Base-by-base conservation (phyloP, 2,329 filamentous ascomycete species). In the Aureobasidium sp. region DNA sequence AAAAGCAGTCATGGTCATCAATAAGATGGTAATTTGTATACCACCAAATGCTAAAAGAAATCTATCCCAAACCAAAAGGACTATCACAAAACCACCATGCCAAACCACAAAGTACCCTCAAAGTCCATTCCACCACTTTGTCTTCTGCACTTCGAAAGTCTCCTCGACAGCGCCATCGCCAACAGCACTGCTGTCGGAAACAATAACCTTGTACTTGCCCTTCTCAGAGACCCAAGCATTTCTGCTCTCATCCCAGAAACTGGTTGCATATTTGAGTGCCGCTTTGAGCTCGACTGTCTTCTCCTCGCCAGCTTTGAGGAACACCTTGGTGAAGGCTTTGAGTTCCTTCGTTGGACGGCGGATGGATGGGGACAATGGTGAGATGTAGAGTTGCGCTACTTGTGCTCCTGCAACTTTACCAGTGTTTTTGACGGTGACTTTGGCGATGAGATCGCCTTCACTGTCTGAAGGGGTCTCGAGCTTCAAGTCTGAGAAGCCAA, bases 231-330 rank as follows among this genome's bases (percentile, higher is more conserved):
- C 80, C 87, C 87, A 91, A 68, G 83, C 77, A 61, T 81, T 78
- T 14, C 82, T 76, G 64, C 82, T 80, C 75, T 91, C 88, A 66
- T 90, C 86, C 79, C 85, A 91, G 74, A 86, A 91, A 60, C 83
- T 83, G 0, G 84, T 81, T 0, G 83, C 85, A 60, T 88, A 85
- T 74, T 88, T 89, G 68, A 82, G 82, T 64, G 82, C 70, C 53
- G 85, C 73, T 4, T 76, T 74, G 8, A 91, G 77, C n/a, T 78
- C 75, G 1, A 85, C 82, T 7, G 67, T 76, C 74, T 82, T 80
- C 48, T 75, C 79, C 74, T 87, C 80, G 4, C 83, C 84, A 1
- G 80, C 75, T 48, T 82, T 77, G 3, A 90, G 72, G 54, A 74
- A 78, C 0, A 88, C 79, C 72, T 89, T 89, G 62, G 82, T 81